These are phyloP conservation scores for Termitomyces sp. DNA, from an alignment of 768 basidiomycete species.

Conservation along the genomic window DNA sequence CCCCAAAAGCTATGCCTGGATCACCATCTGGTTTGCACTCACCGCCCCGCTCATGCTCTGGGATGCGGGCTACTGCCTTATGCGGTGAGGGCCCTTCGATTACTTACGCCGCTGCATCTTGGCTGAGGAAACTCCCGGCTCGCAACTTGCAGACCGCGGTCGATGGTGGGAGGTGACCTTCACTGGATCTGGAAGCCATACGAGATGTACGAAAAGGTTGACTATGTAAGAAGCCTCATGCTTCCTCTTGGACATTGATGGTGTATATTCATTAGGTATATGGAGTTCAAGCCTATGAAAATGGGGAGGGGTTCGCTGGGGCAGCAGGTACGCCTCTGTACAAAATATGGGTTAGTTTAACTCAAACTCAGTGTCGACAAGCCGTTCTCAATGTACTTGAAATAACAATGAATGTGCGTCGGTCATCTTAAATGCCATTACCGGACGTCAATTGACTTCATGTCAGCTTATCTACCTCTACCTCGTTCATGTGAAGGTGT, in stretches of 20 bases:
- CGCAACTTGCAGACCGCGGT: constrained; percentile 30
- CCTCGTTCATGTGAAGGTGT: constrained; percentile 50
- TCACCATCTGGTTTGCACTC: constrained; percentile 54
- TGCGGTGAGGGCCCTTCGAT: constrained; percentile 34
- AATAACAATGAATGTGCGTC: constrained; percentile 54
- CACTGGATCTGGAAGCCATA: constrained; percentile 85
- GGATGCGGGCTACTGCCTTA: constrained; percentile 58
- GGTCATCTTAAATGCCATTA: background rate
- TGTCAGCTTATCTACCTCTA: constrained; percentile 54
- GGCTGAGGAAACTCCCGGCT: background rate
- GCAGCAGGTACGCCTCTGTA: constrained; percentile 55
- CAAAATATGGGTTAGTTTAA: background rate
- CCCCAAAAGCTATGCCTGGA: constrained; percentile 40
- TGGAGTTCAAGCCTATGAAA: constrained; percentile 58
- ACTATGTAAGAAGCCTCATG: constrained; percentile 21
- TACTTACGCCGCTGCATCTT: constrained; percentile 25
- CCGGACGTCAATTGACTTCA: constrained; percentile 8
- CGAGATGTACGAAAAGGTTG: constrained; percentile 58
- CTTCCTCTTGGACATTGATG: constrained; percentile 4
- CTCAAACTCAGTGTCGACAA: constrained; percentile 22
- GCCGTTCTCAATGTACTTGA: constrained; percentile 75
- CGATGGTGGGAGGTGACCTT: constrained; percentile 65
- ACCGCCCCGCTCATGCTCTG: constrained; percentile 62
- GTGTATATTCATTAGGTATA: constrained; percentile 48
- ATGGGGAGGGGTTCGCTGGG: constrained; percentile 68